phyloP scores from a whole-genome alignment of 129 eudicot species.

The Flaveria ramosissima region DNA sequence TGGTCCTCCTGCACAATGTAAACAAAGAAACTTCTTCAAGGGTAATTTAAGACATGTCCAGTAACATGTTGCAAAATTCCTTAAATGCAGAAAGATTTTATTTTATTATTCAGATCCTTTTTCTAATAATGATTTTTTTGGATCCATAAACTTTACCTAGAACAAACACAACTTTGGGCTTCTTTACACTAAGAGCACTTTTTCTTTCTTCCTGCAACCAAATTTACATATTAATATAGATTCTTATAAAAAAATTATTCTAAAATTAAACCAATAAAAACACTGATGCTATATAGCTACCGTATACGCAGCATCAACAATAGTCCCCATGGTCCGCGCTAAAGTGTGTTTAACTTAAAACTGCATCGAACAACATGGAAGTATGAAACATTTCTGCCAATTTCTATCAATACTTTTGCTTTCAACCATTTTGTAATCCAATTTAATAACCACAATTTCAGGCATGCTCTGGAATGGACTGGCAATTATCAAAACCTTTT shows the following conservation, averaged over 20 bases:
- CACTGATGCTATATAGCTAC: constrained; percentile 14
- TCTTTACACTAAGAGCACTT: constrained; percentile 49
- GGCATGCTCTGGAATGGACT: neutral
- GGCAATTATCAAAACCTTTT: neutral
- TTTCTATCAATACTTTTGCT: neutral
- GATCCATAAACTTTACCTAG: constrained; percentile 34
- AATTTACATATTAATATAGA: neutral
- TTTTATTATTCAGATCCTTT: too few species aligned
- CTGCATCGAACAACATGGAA: constrained; percentile 36
- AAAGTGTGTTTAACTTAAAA: constrained; percentile 16
- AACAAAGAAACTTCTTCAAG: neutral
- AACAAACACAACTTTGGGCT: constrained; percentile 74
- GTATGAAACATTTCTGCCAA: neutral
- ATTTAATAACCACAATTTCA: neutral
- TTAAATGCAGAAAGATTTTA: too few species aligned
- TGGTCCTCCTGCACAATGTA: constrained; percentile 80
- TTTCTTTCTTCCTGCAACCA: constrained; percentile 60
- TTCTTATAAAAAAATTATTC: neutral
- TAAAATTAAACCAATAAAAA: neutral
- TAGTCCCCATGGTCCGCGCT: constrained; percentile 53
- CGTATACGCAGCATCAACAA: constrained; percentile 58
- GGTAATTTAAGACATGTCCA: neutral
- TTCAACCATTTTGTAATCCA: neutral
- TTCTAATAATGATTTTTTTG: constrained; percentile 4
- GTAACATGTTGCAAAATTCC: too few species aligned